phyloP scores from a whole-genome alignment of 371 early-diverging fungal species.

The Umbelopsis sp. region DNA sequence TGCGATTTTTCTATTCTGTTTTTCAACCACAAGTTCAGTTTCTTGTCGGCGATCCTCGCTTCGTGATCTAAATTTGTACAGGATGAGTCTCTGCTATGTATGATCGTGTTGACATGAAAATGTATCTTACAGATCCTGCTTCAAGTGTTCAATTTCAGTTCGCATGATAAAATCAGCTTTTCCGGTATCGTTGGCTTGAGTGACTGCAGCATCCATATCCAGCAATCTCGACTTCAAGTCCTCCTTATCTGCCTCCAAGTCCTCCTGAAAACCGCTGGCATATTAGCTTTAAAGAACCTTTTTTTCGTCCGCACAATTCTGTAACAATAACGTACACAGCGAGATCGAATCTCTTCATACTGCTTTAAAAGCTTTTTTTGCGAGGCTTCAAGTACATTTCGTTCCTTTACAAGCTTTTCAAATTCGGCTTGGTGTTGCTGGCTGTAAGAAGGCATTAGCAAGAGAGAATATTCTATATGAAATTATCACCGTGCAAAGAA shows the following conservation, averaged over 20 bases:
- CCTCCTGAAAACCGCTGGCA: conserved; percentile 56
- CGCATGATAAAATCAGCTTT: conserved; percentile 84
- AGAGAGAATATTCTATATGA: background rate
- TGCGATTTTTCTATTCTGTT: conserved; percentile 60
- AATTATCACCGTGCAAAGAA: background rate
- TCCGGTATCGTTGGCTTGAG: conserved; percentile 73
- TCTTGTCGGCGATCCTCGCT: conserved; percentile 81
- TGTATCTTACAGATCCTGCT: conserved; percentile 74
- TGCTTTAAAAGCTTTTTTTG: conserved; percentile 57
- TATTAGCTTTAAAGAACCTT: background rate
- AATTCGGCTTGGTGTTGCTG: conserved; percentile 47
- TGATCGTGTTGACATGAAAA: background rate
- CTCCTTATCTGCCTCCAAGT: conserved; percentile 63
- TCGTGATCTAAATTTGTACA: conserved; percentile 53
- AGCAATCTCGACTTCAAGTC: conserved; percentile 63
- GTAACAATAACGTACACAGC: conserved; percentile 55
- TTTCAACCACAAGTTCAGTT: conserved; percentile 63
- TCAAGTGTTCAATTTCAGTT: conserved; percentile 89
- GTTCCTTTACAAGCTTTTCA: conserved; percentile 49
- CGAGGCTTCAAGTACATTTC: conserved; percentile 59
- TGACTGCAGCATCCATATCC: conserved; percentile 74
- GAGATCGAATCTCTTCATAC: conserved; percentile 51
- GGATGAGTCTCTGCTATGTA: background rate
- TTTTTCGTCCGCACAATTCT: background rate
- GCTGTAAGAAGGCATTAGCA: background rate